Evolutionary conservation across 2,329 filamentous ascomycete genomes (phyloP).

Genomic region (Lecanoromycetidae sp.): DNA sequence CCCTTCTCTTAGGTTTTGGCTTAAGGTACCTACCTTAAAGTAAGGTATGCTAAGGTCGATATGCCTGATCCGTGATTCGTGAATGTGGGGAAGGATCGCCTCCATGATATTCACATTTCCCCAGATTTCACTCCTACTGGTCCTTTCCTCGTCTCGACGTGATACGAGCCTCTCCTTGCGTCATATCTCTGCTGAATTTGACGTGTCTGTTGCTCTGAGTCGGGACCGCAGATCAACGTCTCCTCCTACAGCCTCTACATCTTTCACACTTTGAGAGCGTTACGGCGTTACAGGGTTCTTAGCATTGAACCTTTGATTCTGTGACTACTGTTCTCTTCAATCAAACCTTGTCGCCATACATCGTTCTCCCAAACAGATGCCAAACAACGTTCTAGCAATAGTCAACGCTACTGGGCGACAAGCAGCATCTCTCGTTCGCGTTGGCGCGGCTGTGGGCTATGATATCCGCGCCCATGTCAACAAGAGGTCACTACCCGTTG

Average conservation of each 20-base stretch:
- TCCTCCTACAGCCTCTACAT: neutral
- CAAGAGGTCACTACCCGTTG: conserved; percentile 65
- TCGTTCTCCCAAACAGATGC: conserved; percentile 15
- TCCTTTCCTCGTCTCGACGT: neutral
- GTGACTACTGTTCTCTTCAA: neutral
- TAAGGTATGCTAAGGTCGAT: no score
- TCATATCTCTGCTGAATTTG: no score
- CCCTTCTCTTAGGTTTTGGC: no score
- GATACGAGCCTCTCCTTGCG: neutral
- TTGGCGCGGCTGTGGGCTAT: conserved; percentile 87
- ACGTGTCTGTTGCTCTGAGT: no score
- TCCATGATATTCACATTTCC: no score
- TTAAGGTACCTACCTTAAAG: no score
- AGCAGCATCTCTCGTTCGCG: conserved; percentile 86
- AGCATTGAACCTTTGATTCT: neutral
- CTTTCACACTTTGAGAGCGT: no score
- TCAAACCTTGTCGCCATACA: neutral
- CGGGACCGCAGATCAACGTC: neutral
- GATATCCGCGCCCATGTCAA: conserved; percentile 84
- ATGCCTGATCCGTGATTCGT: no score
- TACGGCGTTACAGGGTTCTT: no score
- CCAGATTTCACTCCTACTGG: neutral
- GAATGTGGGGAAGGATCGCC: no score
- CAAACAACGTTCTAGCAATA: conserved; percentile 73
- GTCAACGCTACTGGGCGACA: conserved; percentile 95